These are phyloP conservation scores for Blastobotrys apis DNA, from an alignment of 1,139 yeast genomes.

Conservation along the genomic window DNA sequence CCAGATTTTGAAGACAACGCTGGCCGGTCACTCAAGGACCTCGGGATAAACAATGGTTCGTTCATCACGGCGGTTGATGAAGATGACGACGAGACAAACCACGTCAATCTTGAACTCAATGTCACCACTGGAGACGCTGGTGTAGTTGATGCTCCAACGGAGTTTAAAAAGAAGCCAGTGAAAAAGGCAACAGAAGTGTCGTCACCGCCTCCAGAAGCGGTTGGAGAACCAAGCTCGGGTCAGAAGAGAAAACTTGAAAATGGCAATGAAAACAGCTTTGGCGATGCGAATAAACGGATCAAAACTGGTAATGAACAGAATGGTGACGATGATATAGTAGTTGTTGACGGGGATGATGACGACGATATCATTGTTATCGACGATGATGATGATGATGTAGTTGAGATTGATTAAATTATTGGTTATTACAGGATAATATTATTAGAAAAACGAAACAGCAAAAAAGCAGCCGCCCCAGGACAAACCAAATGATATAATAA, in stretches of 20 bases:
- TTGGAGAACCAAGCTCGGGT: constrained; percentile 8
- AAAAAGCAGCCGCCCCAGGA: too few species aligned
- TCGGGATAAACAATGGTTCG: constrained; percentile 59
- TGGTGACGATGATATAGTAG: constrained; percentile 20
- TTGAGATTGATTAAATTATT: neutral
- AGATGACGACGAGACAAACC: constrained; percentile 49
- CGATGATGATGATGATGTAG: too few species aligned
- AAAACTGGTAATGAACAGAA: constrained; percentile 22
- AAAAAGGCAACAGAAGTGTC: constrained; percentile 11
- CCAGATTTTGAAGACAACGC: constrained; percentile 82
- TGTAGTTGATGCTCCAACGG: constrained; percentile 17
- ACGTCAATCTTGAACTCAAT: constrained; percentile 67
- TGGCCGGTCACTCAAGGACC: constrained; percentile 44
- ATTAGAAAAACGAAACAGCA: too few species aligned
- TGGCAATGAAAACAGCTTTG: constrained; percentile 8
- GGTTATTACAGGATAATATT: too few species aligned
- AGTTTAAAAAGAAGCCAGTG: constrained; percentile 17
- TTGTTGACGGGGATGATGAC: constrained; percentile 29
- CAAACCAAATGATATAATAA: too few species aligned
- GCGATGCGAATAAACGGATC: constrained; percentile 19
- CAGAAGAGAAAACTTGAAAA: constrained; percentile 11
- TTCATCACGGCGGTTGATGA: constrained; percentile 74
- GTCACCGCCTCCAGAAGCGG: constrained; percentile 12
- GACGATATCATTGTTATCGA: constrained; percentile 30
- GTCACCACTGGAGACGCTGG: constrained; percentile 25